These are phyloP conservation scores for Fusarium redolens DNA, from an alignment of 2,329 filamentous ascomycete genomes.

Conservation along the genomic window DNA sequence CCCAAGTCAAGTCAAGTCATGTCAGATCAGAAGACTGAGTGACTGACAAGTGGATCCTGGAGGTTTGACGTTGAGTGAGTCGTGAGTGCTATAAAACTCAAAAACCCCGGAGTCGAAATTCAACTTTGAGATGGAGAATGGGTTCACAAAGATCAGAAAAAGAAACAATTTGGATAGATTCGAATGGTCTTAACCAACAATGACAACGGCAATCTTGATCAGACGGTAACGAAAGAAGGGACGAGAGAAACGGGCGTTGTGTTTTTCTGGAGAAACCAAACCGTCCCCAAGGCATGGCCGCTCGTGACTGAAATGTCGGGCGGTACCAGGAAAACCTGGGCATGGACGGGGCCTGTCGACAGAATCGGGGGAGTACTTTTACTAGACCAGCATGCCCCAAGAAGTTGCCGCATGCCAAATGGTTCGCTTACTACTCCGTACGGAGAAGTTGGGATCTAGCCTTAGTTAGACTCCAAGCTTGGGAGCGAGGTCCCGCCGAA, in stretches of 20 bases:
- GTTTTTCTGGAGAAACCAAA: constrained; percentile 39
- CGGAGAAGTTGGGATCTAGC: constrained; percentile 41
- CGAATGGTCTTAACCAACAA: constrained; percentile 8
- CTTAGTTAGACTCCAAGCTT: constrained; percentile 40
- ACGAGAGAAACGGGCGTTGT: constrained; percentile 28
- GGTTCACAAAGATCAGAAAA: background rate
- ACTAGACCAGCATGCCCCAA: constrained; percentile 35
- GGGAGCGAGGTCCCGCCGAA: constrained; percentile 47
- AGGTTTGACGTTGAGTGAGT: constrained; percentile 11
- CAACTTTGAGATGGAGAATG: background rate
- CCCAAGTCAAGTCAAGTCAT: constrained; percentile 23
- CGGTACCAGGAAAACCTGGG: constrained; percentile 10
- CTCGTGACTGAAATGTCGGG: constrained; percentile 44
- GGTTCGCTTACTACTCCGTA: constrained; percentile 45
- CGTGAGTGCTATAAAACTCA: constrained; percentile 3
- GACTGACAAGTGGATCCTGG: constrained; percentile 32
- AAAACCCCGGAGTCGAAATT: background rate
- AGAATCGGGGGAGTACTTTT: constrained; percentile 34
- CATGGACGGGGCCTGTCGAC: constrained; percentile 26
- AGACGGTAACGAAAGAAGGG: constrained; percentile 29
- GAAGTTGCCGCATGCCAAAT: constrained; percentile 43
- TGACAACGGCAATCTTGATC: constrained; percentile 4
- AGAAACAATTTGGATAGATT: constrained; percentile 1
- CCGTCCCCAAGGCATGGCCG: constrained; percentile 17
- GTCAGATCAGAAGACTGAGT: constrained; percentile 34